Conservation (phyloP, 202 grass and related monocot genomes). For the Musa balbisiana region DNA sequence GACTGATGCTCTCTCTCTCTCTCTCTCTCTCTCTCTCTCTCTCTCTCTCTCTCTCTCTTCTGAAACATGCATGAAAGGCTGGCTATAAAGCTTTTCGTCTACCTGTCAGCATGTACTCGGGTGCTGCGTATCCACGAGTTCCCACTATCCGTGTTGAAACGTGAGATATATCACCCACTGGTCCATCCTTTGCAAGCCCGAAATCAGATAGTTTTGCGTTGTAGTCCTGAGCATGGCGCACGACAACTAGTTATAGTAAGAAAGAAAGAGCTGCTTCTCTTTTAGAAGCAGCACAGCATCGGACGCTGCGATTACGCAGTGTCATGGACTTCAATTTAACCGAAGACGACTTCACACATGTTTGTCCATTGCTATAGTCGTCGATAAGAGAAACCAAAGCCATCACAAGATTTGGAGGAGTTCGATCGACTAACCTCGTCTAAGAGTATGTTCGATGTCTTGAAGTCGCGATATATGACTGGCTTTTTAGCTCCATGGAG, state of each 20-base stretch:
- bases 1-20: too few species aligned
- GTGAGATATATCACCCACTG: slow-evolving; percentile 79
- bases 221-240: slow-evolving; percentile 41
- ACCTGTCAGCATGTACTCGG: slow-evolving; percentile 98
- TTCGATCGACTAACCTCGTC: slow-evolving; percentile 47
- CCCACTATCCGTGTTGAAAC: slow-evolving; percentile 95
- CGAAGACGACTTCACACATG: too few species aligned
- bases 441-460: slow-evolving; percentile 87
- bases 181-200: slow-evolving; percentile 88
- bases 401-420: background rate
- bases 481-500: slow-evolving; percentile 87
- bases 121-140: slow-evolving; percentile 87
- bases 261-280: too few species aligned
- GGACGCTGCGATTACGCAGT: too few species aligned
- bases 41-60: background rate
- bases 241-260: background rate
- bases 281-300: background rate
- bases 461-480: slow-evolving; percentile 92
- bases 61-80: background rate
- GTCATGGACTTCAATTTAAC: too few species aligned
- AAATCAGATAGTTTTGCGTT: slow-evolving; percentile 92
- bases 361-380: too few species aligned
- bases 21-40: background rate
- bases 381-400: background rate
- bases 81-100: background rate